These are phyloP conservation scores for Copromyces sp. DNA, from an alignment of 495 filamentous ascomycete species.

Conservation along the genomic window DNA sequence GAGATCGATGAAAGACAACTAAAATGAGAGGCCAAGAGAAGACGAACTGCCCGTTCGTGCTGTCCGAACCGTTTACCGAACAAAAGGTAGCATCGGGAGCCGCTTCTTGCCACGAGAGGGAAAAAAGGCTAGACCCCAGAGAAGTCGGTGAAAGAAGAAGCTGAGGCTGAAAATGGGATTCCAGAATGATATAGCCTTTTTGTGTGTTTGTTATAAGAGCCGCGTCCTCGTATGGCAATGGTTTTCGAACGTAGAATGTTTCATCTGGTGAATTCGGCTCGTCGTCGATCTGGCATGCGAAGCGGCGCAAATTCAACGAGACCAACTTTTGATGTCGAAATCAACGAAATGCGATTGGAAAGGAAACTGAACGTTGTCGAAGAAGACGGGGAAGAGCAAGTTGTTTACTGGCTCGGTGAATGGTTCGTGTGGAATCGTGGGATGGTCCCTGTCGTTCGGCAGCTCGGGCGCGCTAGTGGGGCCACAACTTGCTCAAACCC, in stretches of 20 bases:
- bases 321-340: not conserved
- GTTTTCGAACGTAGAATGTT: not conserved
- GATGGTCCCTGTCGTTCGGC: not conserved
- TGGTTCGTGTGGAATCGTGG: not conserved
- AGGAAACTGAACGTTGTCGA: not conserved
- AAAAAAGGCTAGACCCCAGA: not conserved
- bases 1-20: not conserved
- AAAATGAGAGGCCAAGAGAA: not conserved
- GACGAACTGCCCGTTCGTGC: not conserved
- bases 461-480: slow-evolving; percentile 13
- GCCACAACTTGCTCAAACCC: slow-evolving; percentile 43
- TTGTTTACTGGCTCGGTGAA: slow-evolving; percentile 19
- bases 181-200: not conserved
- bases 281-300: not conserved
- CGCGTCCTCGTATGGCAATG: not conserved
- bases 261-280: not conserved
- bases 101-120: not conserved
- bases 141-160: not conserved
- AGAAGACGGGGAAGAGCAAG: slow-evolving; percentile 13
- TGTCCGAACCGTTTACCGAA: not conserved
- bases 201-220: not conserved
- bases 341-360: not conserved
- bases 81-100: not conserved
- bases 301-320: not conserved
- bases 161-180: not conserved